Conservation (phyloP, 2,329 filamentous ascomycete species). For the Coniosporium uncinatum region DNA sequence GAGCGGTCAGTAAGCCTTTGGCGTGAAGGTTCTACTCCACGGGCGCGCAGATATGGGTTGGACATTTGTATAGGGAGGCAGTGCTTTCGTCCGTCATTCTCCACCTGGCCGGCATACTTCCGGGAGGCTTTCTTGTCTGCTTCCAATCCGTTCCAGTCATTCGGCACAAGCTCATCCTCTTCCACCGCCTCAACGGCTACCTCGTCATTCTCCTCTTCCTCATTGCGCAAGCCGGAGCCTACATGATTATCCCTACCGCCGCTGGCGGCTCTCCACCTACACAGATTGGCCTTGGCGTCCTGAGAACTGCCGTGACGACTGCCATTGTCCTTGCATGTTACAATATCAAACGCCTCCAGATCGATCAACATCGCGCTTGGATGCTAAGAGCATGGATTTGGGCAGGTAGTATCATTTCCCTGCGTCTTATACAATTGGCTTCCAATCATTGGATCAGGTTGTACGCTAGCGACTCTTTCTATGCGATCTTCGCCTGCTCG, state of each 20-base stretch:
- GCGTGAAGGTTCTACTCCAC: no score
- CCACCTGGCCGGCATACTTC: slow-evolving; percentile 33
- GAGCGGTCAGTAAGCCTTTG: no score
- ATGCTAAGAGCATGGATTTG: slow-evolving; percentile 44
- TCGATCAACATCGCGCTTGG: slow-evolving; percentile 59
- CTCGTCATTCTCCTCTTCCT: slow-evolving; percentile 41
- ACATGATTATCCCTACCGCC: slow-evolving; percentile 45
- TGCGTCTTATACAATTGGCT: neutral
- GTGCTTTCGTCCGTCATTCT: no score
- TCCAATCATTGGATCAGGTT: neutral
- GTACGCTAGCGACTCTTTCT: neutral
- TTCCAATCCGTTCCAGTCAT: slow-evolving; percentile 36
- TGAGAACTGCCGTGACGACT: slow-evolving; percentile 38
- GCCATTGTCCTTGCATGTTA: slow-evolving; percentile 41
- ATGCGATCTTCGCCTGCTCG: neutral
- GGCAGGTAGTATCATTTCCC: neutral
- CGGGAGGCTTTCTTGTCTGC: slow-evolving; percentile 29
- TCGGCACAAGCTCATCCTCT: slow-evolving; percentile 38
- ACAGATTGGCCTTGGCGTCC: slow-evolving; percentile 36
- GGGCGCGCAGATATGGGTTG: no score
- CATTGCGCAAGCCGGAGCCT: slow-evolving; percentile 38
- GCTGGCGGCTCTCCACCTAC: slow-evolving; percentile 50
- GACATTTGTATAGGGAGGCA: no score
- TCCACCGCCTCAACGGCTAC: slow-evolving; percentile 59
- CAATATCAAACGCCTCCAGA: slow-evolving; percentile 54